Evolutionary conservation across 305 asterid species (phyloP), one percentile per base, ranked within the genome.

Genomic region (Fraxinus sp.): DNA sequence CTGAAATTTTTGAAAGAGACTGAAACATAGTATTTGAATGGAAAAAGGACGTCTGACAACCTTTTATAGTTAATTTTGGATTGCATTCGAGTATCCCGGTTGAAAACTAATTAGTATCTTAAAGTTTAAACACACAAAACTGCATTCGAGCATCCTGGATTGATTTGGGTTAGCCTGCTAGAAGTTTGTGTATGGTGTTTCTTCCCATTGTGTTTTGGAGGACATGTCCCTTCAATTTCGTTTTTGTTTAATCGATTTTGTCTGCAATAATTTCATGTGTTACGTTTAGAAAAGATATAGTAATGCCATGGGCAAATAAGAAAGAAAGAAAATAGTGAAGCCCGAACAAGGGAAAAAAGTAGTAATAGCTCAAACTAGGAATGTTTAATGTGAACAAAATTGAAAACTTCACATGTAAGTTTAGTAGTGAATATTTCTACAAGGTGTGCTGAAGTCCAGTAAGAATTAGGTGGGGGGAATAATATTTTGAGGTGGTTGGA

Each of bases 81-180:
- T 52, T 52, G 64, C 64, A 52, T 52, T 16, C 7, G 8, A 52
- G 9, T 7, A 16, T 57, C 33, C 52, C 46, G 71, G 79, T 80
- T 80, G 80, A 80, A 26, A 62, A 77, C 76, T 22, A 41, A 37
- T 79, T 77, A 52, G 77, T 77, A 30, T 71, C 41, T 52, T 72
- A 76, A 81, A 16, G 4, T 16, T 78, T 49, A 39, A 64, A 76
- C n/a, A 32, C 36, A 20, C 16, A 59, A 32, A 52, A 52, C n/a
- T 52, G 64, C 22, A 52, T 16, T 52, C 7, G n/a, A 14, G 18
- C 57, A 46, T 46, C 57, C 22, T 52, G 8, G 24, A 52, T 16
- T 52, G 24, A 52, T n/a, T 52, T 52, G 22, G 64, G 3, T 52
- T 52, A 52, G 24, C 9, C 24, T n/a, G 64, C 24, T 52, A 52